Conservation (phyloP, 169 alveolate species). For the Plasmodium gallinaceum region DNA sequence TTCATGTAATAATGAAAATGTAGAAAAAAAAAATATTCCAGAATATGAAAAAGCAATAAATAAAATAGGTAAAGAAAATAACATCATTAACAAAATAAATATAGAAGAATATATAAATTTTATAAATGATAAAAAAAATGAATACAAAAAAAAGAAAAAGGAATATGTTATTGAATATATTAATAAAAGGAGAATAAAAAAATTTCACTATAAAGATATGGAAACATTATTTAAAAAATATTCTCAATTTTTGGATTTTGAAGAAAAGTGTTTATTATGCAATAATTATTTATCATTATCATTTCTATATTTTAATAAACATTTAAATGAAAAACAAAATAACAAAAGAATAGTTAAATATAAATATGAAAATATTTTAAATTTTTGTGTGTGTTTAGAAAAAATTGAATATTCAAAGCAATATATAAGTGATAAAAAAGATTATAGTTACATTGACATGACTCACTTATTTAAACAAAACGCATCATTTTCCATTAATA, state of each 20-base stretch:
- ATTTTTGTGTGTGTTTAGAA: slow-evolving; percentile 68
- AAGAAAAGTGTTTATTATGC: slow-evolving; percentile 66
- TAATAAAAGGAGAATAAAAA: slow-evolving; percentile 40
- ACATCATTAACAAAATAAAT: slow-evolving; percentile 9
- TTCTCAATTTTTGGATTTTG: slow-evolving; percentile 41
- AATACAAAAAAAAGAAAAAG: slow-evolving; percentile 68
- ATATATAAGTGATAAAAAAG: slow-evolving; percentile 42
- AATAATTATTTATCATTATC: slow-evolving; percentile 51
- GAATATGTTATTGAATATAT: slow-evolving; percentile 70
- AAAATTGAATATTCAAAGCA: slow-evolving; percentile 50
- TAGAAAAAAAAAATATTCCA: neutral
- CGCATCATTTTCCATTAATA: slow-evolving; percentile 38
- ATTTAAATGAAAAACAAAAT: neutral
- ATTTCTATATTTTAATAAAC: slow-evolving; percentile 22
- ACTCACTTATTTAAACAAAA: slow-evolving; percentile 40
- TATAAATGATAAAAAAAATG: slow-evolving; percentile 52
- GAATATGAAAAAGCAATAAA: neutral
- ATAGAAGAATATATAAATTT: slow-evolving; percentile 64
- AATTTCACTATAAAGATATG: slow-evolving; percentile 69
- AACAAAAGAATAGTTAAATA: neutral
- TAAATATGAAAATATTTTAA: neutral
- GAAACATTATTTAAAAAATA: slow-evolving; percentile 35
- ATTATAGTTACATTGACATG: slow-evolving; percentile 51
- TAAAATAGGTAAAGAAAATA: neutral
- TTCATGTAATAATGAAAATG: slow-evolving; percentile 3